Conservation (phyloP, 2,329 filamentous ascomycete genomes). For the Stemphylium lycopersici region DNA sequence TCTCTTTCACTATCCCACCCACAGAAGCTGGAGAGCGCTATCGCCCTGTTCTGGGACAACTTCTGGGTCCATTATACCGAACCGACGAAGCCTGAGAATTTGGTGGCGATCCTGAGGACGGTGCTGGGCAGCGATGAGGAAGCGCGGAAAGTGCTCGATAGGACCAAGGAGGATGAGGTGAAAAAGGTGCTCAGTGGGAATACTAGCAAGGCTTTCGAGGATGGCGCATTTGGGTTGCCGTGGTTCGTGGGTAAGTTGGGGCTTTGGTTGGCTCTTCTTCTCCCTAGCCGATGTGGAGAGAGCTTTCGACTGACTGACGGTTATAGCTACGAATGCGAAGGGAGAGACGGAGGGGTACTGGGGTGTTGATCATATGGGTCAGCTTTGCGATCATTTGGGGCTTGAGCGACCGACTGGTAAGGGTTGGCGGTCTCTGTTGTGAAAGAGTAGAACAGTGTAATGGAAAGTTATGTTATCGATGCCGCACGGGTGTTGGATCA, state of each 20-base stretch:
- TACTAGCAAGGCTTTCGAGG: conserved; percentile 58
- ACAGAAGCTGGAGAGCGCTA: conserved; percentile 47
- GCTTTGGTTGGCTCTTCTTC: not conserved
- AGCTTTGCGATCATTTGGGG: conserved; percentile 60
- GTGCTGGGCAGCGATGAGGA: conserved; percentile 55
- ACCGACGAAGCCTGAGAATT: conserved; percentile 54
- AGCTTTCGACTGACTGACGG: conserved; percentile 3
- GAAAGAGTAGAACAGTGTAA: conserved; percentile 7
- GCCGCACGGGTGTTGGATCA: too few species aligned
- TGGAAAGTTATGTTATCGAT: too few species aligned
- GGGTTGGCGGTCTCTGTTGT: conserved; percentile 50
- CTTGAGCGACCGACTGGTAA: conserved; percentile 51
- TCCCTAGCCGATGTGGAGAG: not conserved
- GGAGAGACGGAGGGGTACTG: conserved; percentile 63
- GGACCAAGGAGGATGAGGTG: conserved; percentile 47
- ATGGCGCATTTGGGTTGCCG: conserved; percentile 66
- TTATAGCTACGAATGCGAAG: conserved; percentile 57
- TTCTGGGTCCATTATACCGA: conserved; percentile 60
- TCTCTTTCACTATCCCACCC: conserved; percentile 55
- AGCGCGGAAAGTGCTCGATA: conserved; percentile 52
- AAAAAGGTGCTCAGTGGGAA: conserved; percentile 58
- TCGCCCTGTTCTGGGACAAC: conserved; percentile 57
- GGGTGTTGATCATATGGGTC: conserved; percentile 66
- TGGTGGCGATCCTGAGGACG: conserved; percentile 52
- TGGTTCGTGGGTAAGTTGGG: conserved; percentile 57